Base-by-base conservation (phyloP, 441 rosid species). In the Aleurites moluccanus region DNA sequence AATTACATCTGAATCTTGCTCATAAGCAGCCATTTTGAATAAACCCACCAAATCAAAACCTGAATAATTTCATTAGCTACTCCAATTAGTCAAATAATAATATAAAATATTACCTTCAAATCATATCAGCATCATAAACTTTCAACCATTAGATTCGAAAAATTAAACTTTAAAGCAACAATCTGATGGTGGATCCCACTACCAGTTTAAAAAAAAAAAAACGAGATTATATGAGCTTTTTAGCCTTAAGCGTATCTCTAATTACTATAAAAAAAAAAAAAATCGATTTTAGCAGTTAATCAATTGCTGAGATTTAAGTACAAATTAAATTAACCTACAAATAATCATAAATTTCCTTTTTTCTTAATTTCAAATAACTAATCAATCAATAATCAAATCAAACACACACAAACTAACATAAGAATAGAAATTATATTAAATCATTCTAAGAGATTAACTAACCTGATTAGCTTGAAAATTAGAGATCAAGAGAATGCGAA, bases 1-100 rank as follows among this genome's bases (percentile, higher is more conserved):
- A 60, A 90, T 62, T 66, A 87, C 85, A 75, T 88, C 92, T 64
- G 88, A 82, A 73, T 91, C 94, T 80, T 86, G 90, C 76, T 89
- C 97, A 21, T 81, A 78, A 27, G 79, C 76, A 65, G 82, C 80
- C 92, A 89, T 89, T 66, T 28, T 21, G 20, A 14, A 27, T 57
- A 7, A 25, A 45, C 28, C 42, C 65, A 16, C 50, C 55, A 57
- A 40, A 18, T 38, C 71, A 53, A 55, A n/a, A 69, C 59, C 78
- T 67, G 57, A 67, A 50, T 15, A 68, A 59, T 50, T 35, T 55
- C 16, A 21, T 49, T 3, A 63, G 35, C 61, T 52, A 33, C 50
- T 30, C 49, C n/a, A 65, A 49, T 35, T 49, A 49, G 69, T 63
- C 23, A 45, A 30, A 18, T 35, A 21, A 18, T 42, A 63, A 63